phyloP scores from a whole-genome alignment of 148 eudicot genomes.

The Arbutus unedo region DNA sequence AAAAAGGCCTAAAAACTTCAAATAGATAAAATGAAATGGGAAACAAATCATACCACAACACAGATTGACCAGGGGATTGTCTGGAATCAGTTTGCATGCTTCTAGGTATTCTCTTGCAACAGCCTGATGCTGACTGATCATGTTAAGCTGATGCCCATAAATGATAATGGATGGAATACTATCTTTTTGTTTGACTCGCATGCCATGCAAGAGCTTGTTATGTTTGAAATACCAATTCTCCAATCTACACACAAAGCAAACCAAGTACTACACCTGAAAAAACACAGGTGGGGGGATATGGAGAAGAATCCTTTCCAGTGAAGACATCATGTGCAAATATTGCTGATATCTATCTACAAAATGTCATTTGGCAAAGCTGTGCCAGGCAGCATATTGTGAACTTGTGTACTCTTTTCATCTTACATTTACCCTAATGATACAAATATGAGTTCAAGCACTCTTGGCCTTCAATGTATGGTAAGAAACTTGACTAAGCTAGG shows the following conservation, averaged over 20 bases:
- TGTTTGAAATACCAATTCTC: conserved; percentile 58
- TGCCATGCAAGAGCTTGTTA: conserved; percentile 51
- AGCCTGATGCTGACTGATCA: conserved; percentile 79
- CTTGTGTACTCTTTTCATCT: neutral
- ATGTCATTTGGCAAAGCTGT: neutral
- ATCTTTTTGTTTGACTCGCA: conserved; percentile 55
- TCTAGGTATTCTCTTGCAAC: conserved; percentile 87
- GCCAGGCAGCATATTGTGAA: neutral
- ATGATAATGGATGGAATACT: conserved; percentile 74
- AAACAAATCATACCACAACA: conserved; percentile 41
- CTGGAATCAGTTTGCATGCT: conserved; percentile 82
- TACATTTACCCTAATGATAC: neutral
- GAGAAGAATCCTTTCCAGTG: neutral
- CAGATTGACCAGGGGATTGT: conserved; percentile 73
- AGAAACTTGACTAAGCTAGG: neutral
- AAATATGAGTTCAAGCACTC: neutral
- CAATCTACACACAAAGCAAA: conserved; percentile 41
- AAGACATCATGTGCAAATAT: neutral
- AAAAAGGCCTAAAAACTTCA: neutral
- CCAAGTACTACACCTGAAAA: neutral
- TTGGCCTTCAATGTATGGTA: neutral
- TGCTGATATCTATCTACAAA: neutral
- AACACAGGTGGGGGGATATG: neutral
- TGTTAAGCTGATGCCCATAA: conserved; percentile 65
- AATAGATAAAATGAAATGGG: neutral